These are phyloP conservation scores for Colletotrichum sp. DNA, from an alignment of 2,329 filamentous ascomycete genomes.

Conservation along the genomic window DNA sequence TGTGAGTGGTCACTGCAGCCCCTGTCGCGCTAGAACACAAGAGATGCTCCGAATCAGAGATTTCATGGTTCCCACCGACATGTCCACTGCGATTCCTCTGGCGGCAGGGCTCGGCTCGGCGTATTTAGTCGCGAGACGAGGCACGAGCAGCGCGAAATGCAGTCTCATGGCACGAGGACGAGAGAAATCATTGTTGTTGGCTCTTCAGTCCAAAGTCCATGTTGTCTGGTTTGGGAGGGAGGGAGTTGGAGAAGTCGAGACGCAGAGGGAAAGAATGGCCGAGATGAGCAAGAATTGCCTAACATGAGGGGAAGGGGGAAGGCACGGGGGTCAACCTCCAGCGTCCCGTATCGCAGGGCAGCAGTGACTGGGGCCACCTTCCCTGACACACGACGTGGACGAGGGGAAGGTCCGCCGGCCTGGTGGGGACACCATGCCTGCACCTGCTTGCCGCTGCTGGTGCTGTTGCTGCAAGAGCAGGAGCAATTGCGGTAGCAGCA, in stretches of 20 bases:
- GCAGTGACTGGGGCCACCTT: not conserved
- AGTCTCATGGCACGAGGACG: not conserved
- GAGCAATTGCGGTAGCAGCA: not conserved
- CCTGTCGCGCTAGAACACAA: not conserved
- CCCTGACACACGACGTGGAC: not conserved
- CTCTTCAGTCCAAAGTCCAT: not conserved
- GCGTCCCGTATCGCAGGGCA: not conserved
- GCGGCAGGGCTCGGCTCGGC: not conserved
- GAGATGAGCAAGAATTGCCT: slow-evolving; percentile 12
- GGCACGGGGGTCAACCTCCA: not conserved
- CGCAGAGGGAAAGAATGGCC: slow-evolving; percentile 8
- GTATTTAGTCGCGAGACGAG: not conserved
- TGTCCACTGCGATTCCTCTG: not conserved
- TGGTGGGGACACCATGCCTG: not conserved
- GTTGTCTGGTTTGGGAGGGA: not conserved
- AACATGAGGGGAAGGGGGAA: not conserved
- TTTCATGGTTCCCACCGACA: not conserved
- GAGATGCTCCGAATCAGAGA: not conserved
- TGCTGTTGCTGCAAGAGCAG: not conserved
- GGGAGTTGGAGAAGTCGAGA: not conserved
- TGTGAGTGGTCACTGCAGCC: not conserved
- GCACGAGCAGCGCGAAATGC: not conserved
- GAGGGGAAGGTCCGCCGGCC: not conserved
- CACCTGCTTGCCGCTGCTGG: not conserved
- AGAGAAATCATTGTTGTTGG: not conserved